A percentile compares a stretch with the other conserved stretches of the same genome.
Evolutionary conservation across 805 yeast genomes (phyloP).

Genomic region (Yarrowia sp.): DNA sequence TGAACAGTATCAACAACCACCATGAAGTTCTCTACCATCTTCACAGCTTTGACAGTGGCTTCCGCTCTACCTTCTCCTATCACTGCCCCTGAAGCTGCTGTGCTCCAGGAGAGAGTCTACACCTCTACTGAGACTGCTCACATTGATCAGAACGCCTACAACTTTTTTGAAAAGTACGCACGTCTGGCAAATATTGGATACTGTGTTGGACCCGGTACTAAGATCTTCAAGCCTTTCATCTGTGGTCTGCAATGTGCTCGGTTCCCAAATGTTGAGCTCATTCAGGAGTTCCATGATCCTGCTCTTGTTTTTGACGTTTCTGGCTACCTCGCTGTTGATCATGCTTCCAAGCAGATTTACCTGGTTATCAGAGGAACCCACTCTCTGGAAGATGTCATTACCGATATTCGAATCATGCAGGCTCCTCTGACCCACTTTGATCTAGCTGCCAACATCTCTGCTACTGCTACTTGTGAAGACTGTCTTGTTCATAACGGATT

Average conservation of each 20-base stretch:
- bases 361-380: conserved; percentile 17
- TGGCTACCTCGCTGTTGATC: conserved; percentile 17
- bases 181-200: conserved; percentile 9
- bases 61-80: neutral
- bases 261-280: conserved; percentile 19
- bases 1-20: neutral
- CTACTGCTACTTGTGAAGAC: neutral
- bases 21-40: neutral
- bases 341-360: conserved; percentile 9
- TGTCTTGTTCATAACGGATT: conserved; percentile 18
- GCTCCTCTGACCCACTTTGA: conserved; percentile 6
- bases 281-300: conserved; percentile 15
- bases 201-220: conserved; percentile 10
- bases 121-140: conserved; percentile 3
- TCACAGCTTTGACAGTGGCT: neutral
- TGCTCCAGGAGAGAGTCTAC: conserved; percentile 4
- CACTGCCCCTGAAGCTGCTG: neutral
- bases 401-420: conserved; percentile 7
- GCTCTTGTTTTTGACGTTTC: neutral
- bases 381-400: conserved; percentile 3
- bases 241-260: conserved; percentile 10
- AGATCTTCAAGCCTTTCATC: conserved; percentile 7
- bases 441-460: neutral
- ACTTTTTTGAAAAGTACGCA: conserved; percentile 11
- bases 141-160: conserved; percentile 5